A percentile compares a stretch with the other conserved stretches of the same genome.
phyloP scores from a whole-genome alignment of 1,139 yeast genomes.

The Hyphopichia fennica region DNA sequence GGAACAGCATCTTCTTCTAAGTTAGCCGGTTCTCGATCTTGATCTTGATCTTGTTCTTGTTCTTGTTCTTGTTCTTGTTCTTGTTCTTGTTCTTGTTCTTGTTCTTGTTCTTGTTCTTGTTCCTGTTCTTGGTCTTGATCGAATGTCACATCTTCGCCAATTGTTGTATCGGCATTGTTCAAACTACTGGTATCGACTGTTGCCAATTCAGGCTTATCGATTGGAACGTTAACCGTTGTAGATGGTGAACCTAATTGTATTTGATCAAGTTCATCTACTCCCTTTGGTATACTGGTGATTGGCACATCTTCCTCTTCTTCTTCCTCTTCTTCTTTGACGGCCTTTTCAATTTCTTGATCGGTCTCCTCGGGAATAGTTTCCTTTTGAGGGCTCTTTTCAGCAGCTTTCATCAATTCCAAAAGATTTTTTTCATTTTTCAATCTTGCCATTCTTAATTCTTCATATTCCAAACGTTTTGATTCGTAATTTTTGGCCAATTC shows the following conservation, averaged over 20 bases:
- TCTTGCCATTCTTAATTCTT: slow-evolving; percentile 22
- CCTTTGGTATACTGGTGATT: slow-evolving; percentile 12
- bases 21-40: slow-evolving; percentile 1
- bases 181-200: slow-evolving; percentile 5
- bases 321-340: slow-evolving; percentile 7
- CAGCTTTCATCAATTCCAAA: slow-evolving; percentile 10
- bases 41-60: not conserved
- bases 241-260: slow-evolving; percentile 7
- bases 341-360: slow-evolving; percentile 4
- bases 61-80: slow-evolving; percentile 3
- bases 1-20: slow-evolving; percentile 2
- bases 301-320: slow-evolving; percentile 17
- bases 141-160: not conserved
- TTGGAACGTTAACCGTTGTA: slow-evolving; percentile 3
- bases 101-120: not conserved
- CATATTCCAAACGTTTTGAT: slow-evolving; percentile 30
- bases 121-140: slow-evolving; percentile 3
- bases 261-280: slow-evolving; percentile 22
- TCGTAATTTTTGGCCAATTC: slow-evolving; percentile 30
- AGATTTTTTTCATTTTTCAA: slow-evolving; percentile 21
- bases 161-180: slow-evolving; percentile 7
- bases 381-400: slow-evolving; percentile 1
- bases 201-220: slow-evolving; percentile 12
- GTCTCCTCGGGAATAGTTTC: slow-evolving; percentile 3
- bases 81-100: not conserved